A percentile compares a stretch with the other conserved stretches of the same genome.
phyloP scores from a whole-genome alignment of 2,329 filamentous ascomycete genomes.

The Monilinia fructigena region DNA sequence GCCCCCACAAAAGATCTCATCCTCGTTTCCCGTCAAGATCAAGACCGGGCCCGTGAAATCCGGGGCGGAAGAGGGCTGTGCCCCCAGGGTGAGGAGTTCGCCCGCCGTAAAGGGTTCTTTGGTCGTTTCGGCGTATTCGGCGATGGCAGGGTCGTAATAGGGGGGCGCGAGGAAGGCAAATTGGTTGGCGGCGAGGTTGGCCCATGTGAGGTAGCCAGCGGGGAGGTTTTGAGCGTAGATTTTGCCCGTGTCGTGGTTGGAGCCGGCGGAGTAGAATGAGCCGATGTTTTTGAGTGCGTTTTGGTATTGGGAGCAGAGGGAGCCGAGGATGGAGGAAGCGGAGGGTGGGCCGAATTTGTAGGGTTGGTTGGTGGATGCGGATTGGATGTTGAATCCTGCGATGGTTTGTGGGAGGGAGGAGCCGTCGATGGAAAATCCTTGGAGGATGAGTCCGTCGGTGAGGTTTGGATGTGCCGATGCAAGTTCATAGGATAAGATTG shows the following conservation, averaged over 20 bases:
- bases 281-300: neutral
- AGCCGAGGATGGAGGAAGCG: neutral
- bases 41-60: constrained; percentile 7
- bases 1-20: constrained; percentile 13
- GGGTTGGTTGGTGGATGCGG: constrained; percentile 2
- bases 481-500: constrained; percentile 17
- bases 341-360: neutral
- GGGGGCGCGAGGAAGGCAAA: constrained; percentile 15
- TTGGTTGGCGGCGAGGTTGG: constrained; percentile 17
- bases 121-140: neutral
- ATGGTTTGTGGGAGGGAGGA: constrained; percentile 4
- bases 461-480: constrained; percentile 7
- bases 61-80: constrained; percentile 1
- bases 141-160: constrained; percentile 10
- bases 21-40: constrained; percentile 8
- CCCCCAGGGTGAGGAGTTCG: constrained; percentile 1
- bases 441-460: constrained; percentile 20
- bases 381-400: constrained; percentile 3
- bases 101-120: constrained; percentile 13
- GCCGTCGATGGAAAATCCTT: constrained; percentile 17
- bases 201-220: constrained; percentile 18
- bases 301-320: neutral
- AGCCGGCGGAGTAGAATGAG: constrained; percentile 5
- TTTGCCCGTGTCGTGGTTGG: neutral
- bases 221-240: neutral